Percentiles rank a stretch among this genome's conserved stretches.
phyloP scores from a whole-genome alignment of 1,284 basidiomycete species.

The Microbotryomycetes sp. region DNA sequence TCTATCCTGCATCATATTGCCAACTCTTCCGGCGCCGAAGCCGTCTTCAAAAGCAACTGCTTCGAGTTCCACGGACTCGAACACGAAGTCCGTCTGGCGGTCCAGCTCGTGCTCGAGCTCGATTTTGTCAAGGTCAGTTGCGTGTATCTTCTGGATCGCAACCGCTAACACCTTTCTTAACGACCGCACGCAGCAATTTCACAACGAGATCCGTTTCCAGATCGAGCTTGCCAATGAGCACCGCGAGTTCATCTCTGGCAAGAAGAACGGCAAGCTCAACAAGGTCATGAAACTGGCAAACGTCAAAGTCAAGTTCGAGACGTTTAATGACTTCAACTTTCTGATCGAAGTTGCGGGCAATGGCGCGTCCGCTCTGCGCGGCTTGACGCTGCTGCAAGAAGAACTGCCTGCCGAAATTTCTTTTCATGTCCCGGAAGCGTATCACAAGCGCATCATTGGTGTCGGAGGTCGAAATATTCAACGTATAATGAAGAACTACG shows the following conservation, averaged over 20 bases:
- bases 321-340: constrained; percentile 98
- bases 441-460: constrained; percentile 98
- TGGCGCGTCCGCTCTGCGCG: constrained; percentile 74
- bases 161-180: neutral
- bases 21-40: constrained; percentile 79
- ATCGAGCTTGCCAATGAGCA: constrained; percentile 97
- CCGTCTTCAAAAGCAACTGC: constrained; percentile 95
- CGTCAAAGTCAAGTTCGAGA: constrained; percentile 98
- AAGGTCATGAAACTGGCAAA: constrained; percentile 95
- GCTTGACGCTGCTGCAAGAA: constrained; percentile 83
- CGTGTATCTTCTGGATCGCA: constrained; percentile 1
- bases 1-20: constrained; percentile 80
- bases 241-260: constrained; percentile 94
- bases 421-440: constrained; percentile 96
- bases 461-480: constrained; percentile 98
- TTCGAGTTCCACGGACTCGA: constrained; percentile 98
- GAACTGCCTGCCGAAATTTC: constrained; percentile 98
- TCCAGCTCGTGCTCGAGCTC: constrained; percentile 78
- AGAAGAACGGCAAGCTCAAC: constrained; percentile 98
- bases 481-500: constrained; percentile 98
- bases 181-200: constrained; percentile 59
- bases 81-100: constrained; percentile 77
- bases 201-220: constrained; percentile 96
- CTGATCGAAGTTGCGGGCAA: constrained; percentile 71
- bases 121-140: constrained; percentile 73